A percentile compares a stretch with the other conserved stretches of the same genome.
These are phyloP conservation scores for Pythium coloratum DNA, from an alignment of 352 stramenopile genomes.

Conservation along the genomic window DNA sequence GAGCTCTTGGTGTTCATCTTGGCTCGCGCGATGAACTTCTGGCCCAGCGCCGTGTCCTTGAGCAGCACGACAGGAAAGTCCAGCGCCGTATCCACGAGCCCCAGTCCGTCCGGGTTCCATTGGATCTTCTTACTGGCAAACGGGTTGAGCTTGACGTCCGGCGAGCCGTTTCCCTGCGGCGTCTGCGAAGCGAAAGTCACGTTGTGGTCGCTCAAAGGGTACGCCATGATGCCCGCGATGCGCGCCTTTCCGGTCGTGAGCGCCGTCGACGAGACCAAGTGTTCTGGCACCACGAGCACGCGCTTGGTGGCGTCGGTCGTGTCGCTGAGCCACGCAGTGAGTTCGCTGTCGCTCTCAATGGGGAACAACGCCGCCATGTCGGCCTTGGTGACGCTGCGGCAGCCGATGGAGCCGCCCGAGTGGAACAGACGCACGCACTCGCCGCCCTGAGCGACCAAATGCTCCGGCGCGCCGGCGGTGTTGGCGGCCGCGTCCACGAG, in stretches of 20 bases:
- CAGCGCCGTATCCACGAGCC: slow-evolving; percentile 40
- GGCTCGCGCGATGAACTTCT: slow-evolving; percentile 52
- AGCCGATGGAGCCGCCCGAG: slow-evolving; percentile 61
- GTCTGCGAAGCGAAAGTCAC: slow-evolving; percentile 46
- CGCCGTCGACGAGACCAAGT: slow-evolving; percentile 45
- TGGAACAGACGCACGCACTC: slow-evolving; percentile 84
- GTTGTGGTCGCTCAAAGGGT: slow-evolving; percentile 45
- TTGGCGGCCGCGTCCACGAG: slow-evolving; percentile 45
- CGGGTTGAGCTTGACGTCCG: slow-evolving; percentile 68
- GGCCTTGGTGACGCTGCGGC: slow-evolving; percentile 46
- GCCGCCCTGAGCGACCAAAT: slow-evolving; percentile 58
- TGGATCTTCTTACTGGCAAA: slow-evolving; percentile 51
- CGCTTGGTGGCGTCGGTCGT: slow-evolving; percentile 37
- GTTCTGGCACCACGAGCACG: slow-evolving; percentile 66
- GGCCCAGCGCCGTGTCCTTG: slow-evolving; percentile 34
- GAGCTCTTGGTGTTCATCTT: slow-evolving; percentile 51
- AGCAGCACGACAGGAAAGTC: slow-evolving; percentile 76
- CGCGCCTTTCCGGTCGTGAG: slow-evolving; percentile 30
- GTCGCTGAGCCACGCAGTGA: slow-evolving; percentile 43
- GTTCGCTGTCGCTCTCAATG: slow-evolving; percentile 41
- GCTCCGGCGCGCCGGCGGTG: slow-evolving; percentile 61
- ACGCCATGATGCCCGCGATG: slow-evolving; percentile 64
- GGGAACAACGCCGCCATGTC: slow-evolving; percentile 65
- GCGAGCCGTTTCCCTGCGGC: slow-evolving; percentile 63
- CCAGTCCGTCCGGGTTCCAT: slow-evolving; percentile 68